Evolutionary conservation across 768 basidiomycete species (phyloP), one percentile per base, ranked within the genome.

Genomic region (Favolaschia claudopus): DNA sequence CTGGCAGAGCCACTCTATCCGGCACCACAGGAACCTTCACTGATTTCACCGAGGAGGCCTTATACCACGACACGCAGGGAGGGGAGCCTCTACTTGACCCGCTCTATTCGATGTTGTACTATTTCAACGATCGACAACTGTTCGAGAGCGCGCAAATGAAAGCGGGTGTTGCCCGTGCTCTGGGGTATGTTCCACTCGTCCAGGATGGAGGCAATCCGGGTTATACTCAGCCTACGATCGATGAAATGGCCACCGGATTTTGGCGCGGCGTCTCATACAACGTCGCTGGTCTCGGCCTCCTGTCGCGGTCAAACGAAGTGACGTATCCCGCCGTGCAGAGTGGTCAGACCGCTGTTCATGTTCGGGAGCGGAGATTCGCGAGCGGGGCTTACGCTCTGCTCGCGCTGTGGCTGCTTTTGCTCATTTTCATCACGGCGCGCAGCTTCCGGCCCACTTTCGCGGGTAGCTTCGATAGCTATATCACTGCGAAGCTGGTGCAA

Each of bases 41-140:
- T 19, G 25, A 45, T 25, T 67, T 65, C 44, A 29, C 33, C 1
- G 45, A 53, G 25, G 27, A 32, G 25, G 0, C 12, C 9, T 25
- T 65, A 36, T 62, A 60, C 55, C 36, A 42, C 25, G 14, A 38
- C 10, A 61, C 54, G 10, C 44, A 66, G 27, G 64, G 34, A 8
- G 64, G 60, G 20, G 64, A 67, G 36, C 36, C 71, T 48, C 60
- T 69, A 22, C 55, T 50, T 10, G 50, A 59, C 20, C 65, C 65
- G 32, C 52, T 64, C 42, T 49, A 38, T 20, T 55, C 63, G 6
- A 28, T 64, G 12, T 10, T 63, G 13, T 65, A 59, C 8, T 62
- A 50, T n/a, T 19, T 55, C 22, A 34, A 31, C 1, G 13, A 33
- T 32, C 4, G 5, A 19, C 4, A 17, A 20, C n/a, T n/a, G 3